A percentile compares a stretch with the other conserved stretches of the same genome.
phyloP scores from a whole-genome alignment of 2,329 filamentous ascomycete genomes.

The Colletotrichum abscissum region DNA sequence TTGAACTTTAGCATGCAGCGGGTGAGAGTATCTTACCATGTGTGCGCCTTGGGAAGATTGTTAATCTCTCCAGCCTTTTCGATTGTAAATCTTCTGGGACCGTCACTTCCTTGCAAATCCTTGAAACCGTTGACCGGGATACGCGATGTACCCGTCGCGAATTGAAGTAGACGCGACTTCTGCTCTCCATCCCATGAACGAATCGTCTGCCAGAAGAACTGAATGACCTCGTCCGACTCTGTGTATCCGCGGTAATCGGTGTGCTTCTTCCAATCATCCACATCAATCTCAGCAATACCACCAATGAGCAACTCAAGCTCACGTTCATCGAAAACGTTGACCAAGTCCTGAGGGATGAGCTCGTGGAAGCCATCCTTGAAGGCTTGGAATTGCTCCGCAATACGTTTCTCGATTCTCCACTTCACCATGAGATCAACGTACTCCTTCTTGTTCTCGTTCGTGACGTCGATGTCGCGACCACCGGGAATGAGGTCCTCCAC shows the following conservation, averaged over 20 bases:
- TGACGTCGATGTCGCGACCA: constrained; percentile 93
- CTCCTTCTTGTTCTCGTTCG: constrained; percentile 98
- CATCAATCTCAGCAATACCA: constrained; percentile 99
- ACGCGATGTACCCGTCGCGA: constrained; percentile 95
- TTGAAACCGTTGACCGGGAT: constrained; percentile 99
- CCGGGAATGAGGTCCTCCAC: constrained; percentile 94
- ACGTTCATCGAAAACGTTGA: constrained; percentile 98
- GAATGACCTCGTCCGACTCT: constrained; percentile 95
- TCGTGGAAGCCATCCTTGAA: constrained; percentile 99
- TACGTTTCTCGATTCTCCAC: constrained; percentile 99
- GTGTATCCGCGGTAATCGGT: constrained; percentile 99
- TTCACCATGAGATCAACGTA: constrained; percentile 99
- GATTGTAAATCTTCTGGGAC: constrained; percentile 94
- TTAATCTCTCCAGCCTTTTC: constrained; percentile 94
- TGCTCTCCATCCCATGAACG: constrained; percentile 98
- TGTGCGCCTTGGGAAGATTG: constrained; percentile 96
- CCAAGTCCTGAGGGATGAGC: constrained; percentile 93
- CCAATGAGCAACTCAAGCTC: constrained; percentile 96
- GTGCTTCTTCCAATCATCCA: constrained; percentile 99
- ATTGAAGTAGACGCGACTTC: constrained; percentile 95
- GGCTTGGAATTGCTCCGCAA: constrained; percentile 97
- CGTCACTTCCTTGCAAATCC: constrained; percentile 96
- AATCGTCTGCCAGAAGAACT: constrained; percentile 99
- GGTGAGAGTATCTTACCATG: constrained; percentile 75
- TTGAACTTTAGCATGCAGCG: background rate